These are phyloP conservation scores for Aspergillus udagawae DNA, from an alignment of 2,329 filamentous ascomycete species.

Conservation along the genomic window DNA sequence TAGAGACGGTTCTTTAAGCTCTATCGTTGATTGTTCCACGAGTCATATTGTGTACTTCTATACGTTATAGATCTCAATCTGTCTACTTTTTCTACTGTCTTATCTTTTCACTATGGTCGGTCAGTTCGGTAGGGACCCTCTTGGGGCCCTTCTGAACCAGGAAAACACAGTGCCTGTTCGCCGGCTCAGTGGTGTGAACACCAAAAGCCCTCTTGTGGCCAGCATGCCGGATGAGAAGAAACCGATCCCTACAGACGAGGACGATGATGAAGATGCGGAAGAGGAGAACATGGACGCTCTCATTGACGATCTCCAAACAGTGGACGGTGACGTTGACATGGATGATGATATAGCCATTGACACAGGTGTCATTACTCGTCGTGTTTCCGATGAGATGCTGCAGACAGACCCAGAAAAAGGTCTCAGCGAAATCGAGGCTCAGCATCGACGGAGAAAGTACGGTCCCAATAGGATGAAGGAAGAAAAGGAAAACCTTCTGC, in stretches of 20 bases:
- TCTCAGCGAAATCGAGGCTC: constrained; percentile 68
- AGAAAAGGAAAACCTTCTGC: constrained; percentile 77
- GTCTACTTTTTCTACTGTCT: not conserved
- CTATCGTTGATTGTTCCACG: not conserved
- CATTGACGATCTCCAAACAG: constrained; percentile 80
- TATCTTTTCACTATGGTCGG: not conserved
- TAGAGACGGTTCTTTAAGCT: too few relatives aligned
- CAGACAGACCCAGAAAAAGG: constrained; percentile 70
- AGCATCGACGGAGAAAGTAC: constrained; percentile 62
- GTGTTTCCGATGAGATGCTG: constrained; percentile 69
- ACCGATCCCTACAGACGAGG: not conserved
- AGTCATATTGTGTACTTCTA: not conserved
- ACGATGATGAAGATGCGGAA: constrained; percentile 62
- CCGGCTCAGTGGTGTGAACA: not conserved
- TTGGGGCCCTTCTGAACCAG: not conserved
- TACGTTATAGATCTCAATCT: not conserved
- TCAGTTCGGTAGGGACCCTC: not conserved
- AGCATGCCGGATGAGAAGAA: not conserved
- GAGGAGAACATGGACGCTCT: constrained; percentile 82
- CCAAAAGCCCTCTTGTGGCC: not conserved
- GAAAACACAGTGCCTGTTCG: not conserved
- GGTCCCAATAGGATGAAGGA: constrained; percentile 89
- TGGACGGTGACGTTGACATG: constrained; percentile 65
- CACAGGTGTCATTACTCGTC: constrained; percentile 48
- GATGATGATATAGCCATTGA: constrained; percentile 57